phyloP scores from a whole-genome alignment of 192 early-diverging fungal genomes.

The Coemansia sp. region DNA sequence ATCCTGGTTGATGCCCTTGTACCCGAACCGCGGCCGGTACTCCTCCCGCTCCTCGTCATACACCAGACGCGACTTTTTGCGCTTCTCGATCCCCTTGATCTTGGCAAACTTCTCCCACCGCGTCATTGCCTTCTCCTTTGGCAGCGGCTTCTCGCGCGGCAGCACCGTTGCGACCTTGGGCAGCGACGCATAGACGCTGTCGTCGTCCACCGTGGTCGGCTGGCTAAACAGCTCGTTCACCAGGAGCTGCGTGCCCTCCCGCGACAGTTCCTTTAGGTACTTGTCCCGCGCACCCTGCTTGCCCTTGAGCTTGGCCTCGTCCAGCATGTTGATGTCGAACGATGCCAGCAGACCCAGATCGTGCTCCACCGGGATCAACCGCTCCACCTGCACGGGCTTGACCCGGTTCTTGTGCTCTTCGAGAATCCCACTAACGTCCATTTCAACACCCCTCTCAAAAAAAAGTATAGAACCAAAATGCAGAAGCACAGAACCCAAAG shows the following conservation, averaged over 20 bases:
- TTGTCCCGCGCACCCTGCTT: constrained; percentile 33
- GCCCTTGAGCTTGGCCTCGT: constrained; percentile 45
- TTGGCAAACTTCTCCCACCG: constrained; percentile 99
- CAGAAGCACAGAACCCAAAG: background rate
- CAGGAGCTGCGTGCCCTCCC: constrained; percentile 79
- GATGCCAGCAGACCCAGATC: constrained; percentile 81
- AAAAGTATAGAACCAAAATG: constrained; percentile 2
- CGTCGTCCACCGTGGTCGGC: constrained; percentile 59
- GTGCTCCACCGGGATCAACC: constrained; percentile 74
- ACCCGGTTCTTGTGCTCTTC: constrained; percentile 64
- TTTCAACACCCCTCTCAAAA: constrained; percentile 3
- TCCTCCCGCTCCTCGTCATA: constrained; percentile 79
- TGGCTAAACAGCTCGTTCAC: constrained; percentile 85
- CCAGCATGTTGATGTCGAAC: constrained; percentile 78
- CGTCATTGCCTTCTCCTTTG: constrained; percentile 83
- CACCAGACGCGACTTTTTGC: constrained; percentile 74
- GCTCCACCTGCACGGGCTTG: constrained; percentile 74
- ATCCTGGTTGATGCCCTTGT: constrained; percentile 71
- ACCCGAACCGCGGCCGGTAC: constrained; percentile 87
- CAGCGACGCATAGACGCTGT: constrained; percentile 74
- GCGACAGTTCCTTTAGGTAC: constrained; percentile 62
- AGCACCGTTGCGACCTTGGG: constrained; percentile 60
- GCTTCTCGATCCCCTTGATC: constrained; percentile 86
- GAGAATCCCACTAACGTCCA: constrained; percentile 65
- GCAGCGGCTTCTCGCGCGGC: constrained; percentile 89